Evolutionary conservation across 2,329 filamentous ascomycete genomes (phyloP).

Genomic region (Pseudodiploospora longispora): DNA sequence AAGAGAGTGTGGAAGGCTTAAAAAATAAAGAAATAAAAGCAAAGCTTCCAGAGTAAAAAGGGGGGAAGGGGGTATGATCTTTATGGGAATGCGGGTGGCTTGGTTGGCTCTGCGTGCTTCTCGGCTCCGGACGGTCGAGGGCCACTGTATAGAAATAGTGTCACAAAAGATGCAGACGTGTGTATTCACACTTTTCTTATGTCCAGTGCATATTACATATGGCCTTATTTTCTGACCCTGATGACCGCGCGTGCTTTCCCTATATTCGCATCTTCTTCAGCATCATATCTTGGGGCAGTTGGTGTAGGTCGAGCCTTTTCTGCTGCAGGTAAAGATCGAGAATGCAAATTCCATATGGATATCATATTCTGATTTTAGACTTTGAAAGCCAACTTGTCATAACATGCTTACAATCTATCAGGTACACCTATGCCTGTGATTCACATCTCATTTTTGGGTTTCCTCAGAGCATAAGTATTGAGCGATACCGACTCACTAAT

Average conservation of each 20-base stretch:
- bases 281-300: too few species aligned
- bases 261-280: too few species aligned
- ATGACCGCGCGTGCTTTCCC: too few species aligned
- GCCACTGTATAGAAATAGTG: constrained; percentile 13
- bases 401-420: too few species aligned
- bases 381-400: too few species aligned
- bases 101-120: not conserved
- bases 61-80: not conserved
- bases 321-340: too few species aligned
- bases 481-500: constrained; percentile 6
- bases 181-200: constrained; percentile 7
- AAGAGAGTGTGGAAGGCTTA: constrained; percentile 85
- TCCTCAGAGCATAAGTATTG: constrained; percentile 6
- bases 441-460: not conserved
- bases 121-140: not conserved
- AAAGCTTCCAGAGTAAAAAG: not conserved
- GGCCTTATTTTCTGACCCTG: too few species aligned
- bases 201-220: too few species aligned
- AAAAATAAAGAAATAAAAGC: constrained; percentile 3
- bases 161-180: constrained; percentile 5
- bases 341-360: too few species aligned
- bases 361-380: too few species aligned
- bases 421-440: constrained; percentile 7
- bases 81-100: not conserved
- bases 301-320: too few species aligned